Percentiles rank a stretch among this genome's conserved stretches.
Conservation (phyloP, 1,284 basidiomycete species). For the Puccinia triticina region DNA sequence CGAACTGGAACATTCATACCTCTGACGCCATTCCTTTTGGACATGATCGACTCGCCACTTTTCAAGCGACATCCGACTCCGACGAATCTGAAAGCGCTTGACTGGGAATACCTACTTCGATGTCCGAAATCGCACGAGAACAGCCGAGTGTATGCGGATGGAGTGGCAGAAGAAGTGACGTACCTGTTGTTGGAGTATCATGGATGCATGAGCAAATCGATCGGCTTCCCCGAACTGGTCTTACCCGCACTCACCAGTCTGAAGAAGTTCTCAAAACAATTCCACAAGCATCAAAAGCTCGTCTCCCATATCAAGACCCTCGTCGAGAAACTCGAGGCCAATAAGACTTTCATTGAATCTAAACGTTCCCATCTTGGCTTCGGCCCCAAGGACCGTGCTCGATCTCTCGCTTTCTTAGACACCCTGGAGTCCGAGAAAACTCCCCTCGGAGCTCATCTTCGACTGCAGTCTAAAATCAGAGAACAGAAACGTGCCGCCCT, state of each 20-base stretch:
- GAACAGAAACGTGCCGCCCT: constrained; percentile 30
- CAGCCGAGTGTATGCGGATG: constrained; percentile 83
- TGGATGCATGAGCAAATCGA: constrained; percentile 68
- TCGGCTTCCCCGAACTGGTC: constrained; percentile 90
- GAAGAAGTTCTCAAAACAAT: constrained; percentile 69
- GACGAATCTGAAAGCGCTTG: constrained; percentile 84
- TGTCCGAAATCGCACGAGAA: constrained; percentile 85
- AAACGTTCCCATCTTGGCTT: constrained; percentile 17
- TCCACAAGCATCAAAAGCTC: constrained; percentile 28
- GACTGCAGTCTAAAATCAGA: constrained; percentile 41
- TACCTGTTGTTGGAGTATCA: constrained; percentile 80
- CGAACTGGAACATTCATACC: constrained; percentile 87
- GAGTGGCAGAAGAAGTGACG: constrained; percentile 77
- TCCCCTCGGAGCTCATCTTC: constrained; percentile 33
- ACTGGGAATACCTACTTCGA: constrained; percentile 83
- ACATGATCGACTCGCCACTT: constrained; percentile 77
- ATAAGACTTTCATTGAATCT: constrained; percentile 20
- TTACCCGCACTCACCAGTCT: constrained; percentile 79
- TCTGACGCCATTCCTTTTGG: constrained; percentile 79
- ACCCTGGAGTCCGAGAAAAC: neutral
- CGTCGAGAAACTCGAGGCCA: constrained; percentile 47
- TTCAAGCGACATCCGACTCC: constrained; percentile 79
- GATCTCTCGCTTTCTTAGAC: constrained; percentile 19
- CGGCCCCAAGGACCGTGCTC: constrained; percentile 8
- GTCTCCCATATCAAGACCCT: constrained; percentile 12